Evolutionary conservation across 345 rosid genomes (phyloP).

Genomic region (Eucalyptus marginata): DNA sequence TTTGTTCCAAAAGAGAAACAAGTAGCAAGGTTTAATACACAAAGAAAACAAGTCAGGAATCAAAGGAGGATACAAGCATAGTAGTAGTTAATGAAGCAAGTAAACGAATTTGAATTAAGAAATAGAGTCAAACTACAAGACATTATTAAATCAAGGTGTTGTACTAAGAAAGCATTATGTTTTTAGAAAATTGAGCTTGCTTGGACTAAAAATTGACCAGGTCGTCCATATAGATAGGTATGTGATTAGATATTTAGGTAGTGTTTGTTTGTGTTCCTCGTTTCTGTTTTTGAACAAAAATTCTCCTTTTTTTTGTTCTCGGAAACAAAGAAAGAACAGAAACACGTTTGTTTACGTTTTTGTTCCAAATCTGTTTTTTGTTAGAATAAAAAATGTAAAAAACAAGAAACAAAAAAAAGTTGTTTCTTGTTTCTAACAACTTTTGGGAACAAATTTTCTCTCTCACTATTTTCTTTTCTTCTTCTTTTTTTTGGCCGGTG

Average conservation of each 20-base stretch:
- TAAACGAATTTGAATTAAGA: neutral
- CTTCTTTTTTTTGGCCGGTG: too few species aligned
- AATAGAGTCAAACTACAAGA: neutral
- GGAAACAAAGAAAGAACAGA: too few species aligned
- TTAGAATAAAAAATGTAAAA: too few species aligned
- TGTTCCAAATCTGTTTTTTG: too few species aligned
- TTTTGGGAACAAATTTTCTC: too few species aligned
- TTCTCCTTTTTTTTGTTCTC: too few species aligned
- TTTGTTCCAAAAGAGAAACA: neutral
- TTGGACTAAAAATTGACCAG: neutral
- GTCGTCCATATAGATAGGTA: neutral
- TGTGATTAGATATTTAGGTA: neutral
- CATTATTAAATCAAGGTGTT: neutral
- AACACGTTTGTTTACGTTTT: too few species aligned
- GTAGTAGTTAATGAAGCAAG: neutral
- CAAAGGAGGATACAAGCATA: neutral
- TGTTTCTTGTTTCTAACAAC: too few species aligned
- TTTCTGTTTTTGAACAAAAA: too few species aligned
- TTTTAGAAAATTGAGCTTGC: neutral
- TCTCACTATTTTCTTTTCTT: too few species aligned
- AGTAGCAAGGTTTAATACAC: neutral
- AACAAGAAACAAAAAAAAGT: too few species aligned
- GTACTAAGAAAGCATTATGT: neutral
- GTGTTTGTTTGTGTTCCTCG: too few species aligned
- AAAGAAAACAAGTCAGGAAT: neutral